Evolutionary conservation across 1,284 basidiomycete species (phyloP), one percentile per base, ranked within the genome.

Genomic region (Xanthoconium separans): DNA sequence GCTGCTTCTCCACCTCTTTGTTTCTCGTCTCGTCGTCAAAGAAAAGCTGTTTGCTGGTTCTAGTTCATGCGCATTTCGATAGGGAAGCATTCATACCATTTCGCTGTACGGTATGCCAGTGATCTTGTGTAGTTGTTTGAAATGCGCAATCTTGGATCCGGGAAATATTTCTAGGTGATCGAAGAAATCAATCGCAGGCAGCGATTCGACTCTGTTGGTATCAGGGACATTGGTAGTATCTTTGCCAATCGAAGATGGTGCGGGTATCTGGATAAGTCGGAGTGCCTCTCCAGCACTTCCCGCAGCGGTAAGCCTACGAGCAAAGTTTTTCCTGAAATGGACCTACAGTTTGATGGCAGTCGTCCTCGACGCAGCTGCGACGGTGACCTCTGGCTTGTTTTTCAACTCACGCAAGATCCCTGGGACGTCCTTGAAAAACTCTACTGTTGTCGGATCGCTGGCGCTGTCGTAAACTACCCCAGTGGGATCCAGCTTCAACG

Each of bases 101-200:
- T 94, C 86, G 5, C 82, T 80, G 64, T 92, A 95, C 0, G 91
- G 84, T 48, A 95, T 84, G 0, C 86, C 87, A 0, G 92, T 95
- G 63, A 84, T 82, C 58, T 85, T 74, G 54, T 69, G 66, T 44
- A 95, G 68, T 52, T 80, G 77, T 66, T 81, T 83, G 75, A 95
- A 95, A 65, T 95, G 93, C 7, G 77, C 77, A 18, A 92, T 72
- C 71, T 95, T 94, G 15, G 90, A 91, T n/a, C 85, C 87, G 10
- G 91, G 91, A 63, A 93, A 95, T 68, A 95, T 93, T 66, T 95
- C 91, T 55, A 86, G 70, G 58, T 90, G 82, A 64, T 92, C 83
- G 65, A 96, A 93, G 61, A 87, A 89, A 13, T 79, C 73, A 52
- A 84, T 78, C 0, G 91, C 88, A 31, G 67, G 51, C 1, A 54